These are phyloP conservation scores for Chlamydomonas incerta DNA, from an alignment of 139 green algal species.

Conservation along the genomic window DNA sequence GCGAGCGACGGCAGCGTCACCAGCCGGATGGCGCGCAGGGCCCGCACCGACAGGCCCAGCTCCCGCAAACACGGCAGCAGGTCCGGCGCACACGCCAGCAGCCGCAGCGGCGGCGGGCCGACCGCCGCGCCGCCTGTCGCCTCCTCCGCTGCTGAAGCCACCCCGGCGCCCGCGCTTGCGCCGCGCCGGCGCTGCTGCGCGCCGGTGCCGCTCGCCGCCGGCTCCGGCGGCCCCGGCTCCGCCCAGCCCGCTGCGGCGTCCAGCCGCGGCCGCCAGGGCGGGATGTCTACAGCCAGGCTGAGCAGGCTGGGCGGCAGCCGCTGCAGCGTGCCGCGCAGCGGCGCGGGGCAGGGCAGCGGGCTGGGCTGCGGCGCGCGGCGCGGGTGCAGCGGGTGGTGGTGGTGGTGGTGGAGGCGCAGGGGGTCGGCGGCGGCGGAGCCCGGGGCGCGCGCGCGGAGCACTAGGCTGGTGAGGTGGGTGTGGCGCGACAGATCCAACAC, in stretches of 20 bases:
- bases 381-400: not conserved
- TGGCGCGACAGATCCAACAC: not conserved
- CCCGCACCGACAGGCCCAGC: not conserved
- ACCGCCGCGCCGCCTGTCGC: not conserved
- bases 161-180: not conserved
- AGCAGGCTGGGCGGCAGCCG: not conserved
- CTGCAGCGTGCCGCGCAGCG: slow-evolving; percentile 3
- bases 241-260: not conserved
- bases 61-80: not conserved
- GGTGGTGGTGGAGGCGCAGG: not conserved
- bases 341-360: slow-evolving; percentile 1
- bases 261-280: not conserved
- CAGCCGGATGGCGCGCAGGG: not conserved
- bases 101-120: not conserved
- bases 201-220: too few species aligned
- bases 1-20: not conserved
- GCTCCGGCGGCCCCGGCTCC: not conserved
- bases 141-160: not conserved
- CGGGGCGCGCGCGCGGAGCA: not conserved
- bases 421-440: not conserved
- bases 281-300: not conserved
- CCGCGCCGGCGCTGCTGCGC: not conserved
- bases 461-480: not conserved
- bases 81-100: slow-evolving; percentile 3
- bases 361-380: not conserved